These are phyloP conservation scores for Tylopilus intermedius DNA, from an alignment of 768 basidiomycete genomes.

Conservation along the genomic window DNA sequence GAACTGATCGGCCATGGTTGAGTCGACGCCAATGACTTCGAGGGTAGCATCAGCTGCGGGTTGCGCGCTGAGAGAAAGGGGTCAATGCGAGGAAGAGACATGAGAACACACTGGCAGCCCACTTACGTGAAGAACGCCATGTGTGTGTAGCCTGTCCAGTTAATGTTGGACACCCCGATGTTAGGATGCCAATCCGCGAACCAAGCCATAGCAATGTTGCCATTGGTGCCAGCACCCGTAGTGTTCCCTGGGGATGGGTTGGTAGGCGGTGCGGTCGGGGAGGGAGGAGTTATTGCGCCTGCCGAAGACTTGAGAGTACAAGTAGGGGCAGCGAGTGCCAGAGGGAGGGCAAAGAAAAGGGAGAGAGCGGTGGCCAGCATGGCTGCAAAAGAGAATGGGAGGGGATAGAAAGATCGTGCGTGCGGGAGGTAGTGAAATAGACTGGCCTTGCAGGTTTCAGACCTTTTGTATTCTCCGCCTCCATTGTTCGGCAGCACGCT, in stretches of 20 bases:
- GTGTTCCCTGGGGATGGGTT: constrained; percentile 13
- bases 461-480: constrained; percentile 11
- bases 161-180: constrained; percentile 46
- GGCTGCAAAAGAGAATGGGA: constrained; percentile 3
- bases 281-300: constrained; percentile 1
- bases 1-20: constrained; percentile 15
- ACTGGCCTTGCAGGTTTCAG: background rate
- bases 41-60: constrained; percentile 15
- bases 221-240: constrained; percentile 21
- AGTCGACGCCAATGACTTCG: constrained; percentile 7
- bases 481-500: constrained; percentile 9
- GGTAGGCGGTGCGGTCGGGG: background rate
- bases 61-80: constrained; percentile 15
- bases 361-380: constrained; percentile 22
- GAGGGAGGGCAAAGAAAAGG: constrained; percentile 21
- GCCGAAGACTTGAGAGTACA: constrained; percentile 17
- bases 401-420: constrained; percentile 11
- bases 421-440: constrained; percentile 4
- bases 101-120: too few relatives aligned
- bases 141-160: constrained; percentile 64
- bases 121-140: constrained; percentile 60
- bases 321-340: constrained; percentile 28
- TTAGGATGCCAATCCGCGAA: constrained; percentile 63
- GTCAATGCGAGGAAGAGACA: background rate
- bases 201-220: constrained; percentile 55